phyloP scores from a whole-genome alignment of 1,284 basidiomycete genomes.

The Cryptococcus floricola region DNA sequence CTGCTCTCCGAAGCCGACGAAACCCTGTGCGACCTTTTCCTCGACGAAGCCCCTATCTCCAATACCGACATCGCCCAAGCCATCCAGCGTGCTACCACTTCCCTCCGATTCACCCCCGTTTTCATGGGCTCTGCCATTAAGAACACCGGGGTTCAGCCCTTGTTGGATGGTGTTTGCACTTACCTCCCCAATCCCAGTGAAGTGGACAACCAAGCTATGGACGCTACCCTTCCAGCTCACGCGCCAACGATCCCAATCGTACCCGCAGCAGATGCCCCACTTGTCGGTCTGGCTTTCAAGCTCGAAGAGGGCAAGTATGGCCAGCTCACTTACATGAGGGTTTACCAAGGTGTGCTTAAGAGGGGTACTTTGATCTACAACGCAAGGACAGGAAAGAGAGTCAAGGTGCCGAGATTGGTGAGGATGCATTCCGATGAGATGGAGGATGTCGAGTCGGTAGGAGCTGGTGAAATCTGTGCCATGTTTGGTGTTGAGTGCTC shows the following conservation, averaged over 20 bases:
- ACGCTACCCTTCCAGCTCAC: constrained; percentile 64
- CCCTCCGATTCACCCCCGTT: constrained; percentile 90
- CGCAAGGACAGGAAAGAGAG: constrained; percentile 91
- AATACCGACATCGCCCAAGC: constrained; percentile 73
- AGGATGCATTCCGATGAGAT: constrained; percentile 99
- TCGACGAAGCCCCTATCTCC: constrained; percentile 76
- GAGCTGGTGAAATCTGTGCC: constrained; percentile 98
- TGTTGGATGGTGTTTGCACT: constrained; percentile 92
- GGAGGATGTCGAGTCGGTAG: constrained; percentile 96
- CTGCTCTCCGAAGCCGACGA: constrained; percentile 96
- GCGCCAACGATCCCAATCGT: constrained; percentile 69
- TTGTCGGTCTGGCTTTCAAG: constrained; percentile 97
- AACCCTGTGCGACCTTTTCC: constrained; percentile 82
- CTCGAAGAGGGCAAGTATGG: constrained; percentile 96
- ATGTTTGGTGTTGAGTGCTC: constrained; percentile 99
- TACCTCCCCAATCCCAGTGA: constrained; percentile 92
- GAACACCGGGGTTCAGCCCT: constrained; percentile 91
- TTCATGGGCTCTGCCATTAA: constrained; percentile 97
- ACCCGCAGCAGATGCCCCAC: constrained; percentile 76
- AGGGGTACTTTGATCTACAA: constrained; percentile 85
- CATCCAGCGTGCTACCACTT: constrained; percentile 82
- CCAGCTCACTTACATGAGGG: constrained; percentile 98
- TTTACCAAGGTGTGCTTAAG: constrained; percentile 91
- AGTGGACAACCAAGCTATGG: constrained; percentile 73
- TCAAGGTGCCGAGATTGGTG: constrained; percentile 96